Conservation (phyloP, 495 filamentous ascomycete species). For the Usnea hakonensis region DNA sequence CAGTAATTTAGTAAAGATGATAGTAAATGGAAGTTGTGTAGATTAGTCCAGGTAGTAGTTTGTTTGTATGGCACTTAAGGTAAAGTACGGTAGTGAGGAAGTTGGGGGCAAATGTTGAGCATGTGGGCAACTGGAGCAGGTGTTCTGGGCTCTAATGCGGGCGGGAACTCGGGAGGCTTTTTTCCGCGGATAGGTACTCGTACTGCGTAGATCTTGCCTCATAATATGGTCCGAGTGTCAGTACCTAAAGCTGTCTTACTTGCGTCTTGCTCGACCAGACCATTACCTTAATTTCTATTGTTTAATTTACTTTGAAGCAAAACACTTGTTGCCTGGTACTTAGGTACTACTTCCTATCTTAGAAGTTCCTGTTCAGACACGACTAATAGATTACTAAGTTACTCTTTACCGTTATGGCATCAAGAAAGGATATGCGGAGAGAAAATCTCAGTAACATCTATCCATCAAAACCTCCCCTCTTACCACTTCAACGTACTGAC, state of each 20-base stretch:
- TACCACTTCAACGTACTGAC: conserved; percentile 15
- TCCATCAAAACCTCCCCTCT: background rate
- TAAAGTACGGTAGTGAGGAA: background rate
- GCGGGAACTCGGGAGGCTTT: conserved; percentile 1
- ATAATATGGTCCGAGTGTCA: too few relatives aligned
- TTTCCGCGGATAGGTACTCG: background rate
- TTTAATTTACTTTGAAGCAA: background rate
- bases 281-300: background rate
- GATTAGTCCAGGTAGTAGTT: background rate
- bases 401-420: conserved; percentile 44
- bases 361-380: too few relatives aligned
- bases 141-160: background rate
- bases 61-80: too few relatives aligned
- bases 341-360: too few relatives aligned
- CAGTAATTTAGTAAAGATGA: background rate
- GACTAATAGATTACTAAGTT: conserved; percentile 10
- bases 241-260: too few relatives aligned
- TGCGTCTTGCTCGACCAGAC: too few relatives aligned
- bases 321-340: too few relatives aligned
- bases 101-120: background rate
- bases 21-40: background rate
- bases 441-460: conserved; percentile 63
- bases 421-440: conserved; percentile 81
- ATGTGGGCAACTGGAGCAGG: too few relatives aligned
- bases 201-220: too few relatives aligned